Evolutionary conservation across 2,329 filamentous ascomycete species (phyloP).

Genomic region (Paracamarosporium sp.): DNA sequence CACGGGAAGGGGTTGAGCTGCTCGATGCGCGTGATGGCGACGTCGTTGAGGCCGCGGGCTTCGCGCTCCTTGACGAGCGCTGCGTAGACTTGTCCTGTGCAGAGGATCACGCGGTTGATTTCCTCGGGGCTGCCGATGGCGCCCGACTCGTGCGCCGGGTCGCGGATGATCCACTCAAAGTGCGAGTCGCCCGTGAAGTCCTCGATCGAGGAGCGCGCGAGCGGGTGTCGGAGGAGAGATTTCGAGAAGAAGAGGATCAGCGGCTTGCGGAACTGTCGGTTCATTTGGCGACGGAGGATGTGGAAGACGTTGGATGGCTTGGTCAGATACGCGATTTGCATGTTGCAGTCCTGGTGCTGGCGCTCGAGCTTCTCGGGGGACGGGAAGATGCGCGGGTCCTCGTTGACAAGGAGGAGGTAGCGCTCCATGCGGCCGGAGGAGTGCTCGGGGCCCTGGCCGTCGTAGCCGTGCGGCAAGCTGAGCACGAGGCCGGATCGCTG

Average conservation of each 20-base stretch:
- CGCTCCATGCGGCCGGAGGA: slow-evolving; percentile 97
- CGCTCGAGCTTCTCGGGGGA: slow-evolving; percentile 86
- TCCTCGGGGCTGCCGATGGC: slow-evolving; percentile 80
- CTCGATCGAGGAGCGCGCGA: slow-evolving; percentile 87
- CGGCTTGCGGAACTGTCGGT: slow-evolving; percentile 98
- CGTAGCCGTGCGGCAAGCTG: slow-evolving; percentile 96
- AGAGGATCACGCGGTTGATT: slow-evolving; percentile 93
- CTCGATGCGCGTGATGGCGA: slow-evolving; percentile 93
- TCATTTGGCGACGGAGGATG: slow-evolving; percentile 94
- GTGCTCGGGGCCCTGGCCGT: slow-evolving; percentile 97
- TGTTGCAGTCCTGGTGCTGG: slow-evolving; percentile 99
- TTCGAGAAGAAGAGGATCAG: slow-evolving; percentile 99
- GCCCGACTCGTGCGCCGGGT: slow-evolving; percentile 80
- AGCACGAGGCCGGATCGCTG: slow-evolving; percentile 96
- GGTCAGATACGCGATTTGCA: slow-evolving; percentile 99
- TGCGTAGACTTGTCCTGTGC: slow-evolving; percentile 92
- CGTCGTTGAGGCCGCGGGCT: slow-evolving; percentile 84
- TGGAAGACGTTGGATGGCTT: slow-evolving; percentile 96
- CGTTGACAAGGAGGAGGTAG: slow-evolving; percentile 96
- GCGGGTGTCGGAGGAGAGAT: slow-evolving; percentile 89
- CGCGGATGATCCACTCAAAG: slow-evolving; percentile 96
- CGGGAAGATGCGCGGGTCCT: slow-evolving; percentile 94
- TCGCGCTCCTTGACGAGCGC: slow-evolving; percentile 90
- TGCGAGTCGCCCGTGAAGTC: slow-evolving; percentile 90
- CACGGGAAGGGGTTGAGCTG: slow-evolving; percentile 99